phyloP scores from a whole-genome alignment of 805 yeast species.

The Yarrowia alimentaria region DNA sequence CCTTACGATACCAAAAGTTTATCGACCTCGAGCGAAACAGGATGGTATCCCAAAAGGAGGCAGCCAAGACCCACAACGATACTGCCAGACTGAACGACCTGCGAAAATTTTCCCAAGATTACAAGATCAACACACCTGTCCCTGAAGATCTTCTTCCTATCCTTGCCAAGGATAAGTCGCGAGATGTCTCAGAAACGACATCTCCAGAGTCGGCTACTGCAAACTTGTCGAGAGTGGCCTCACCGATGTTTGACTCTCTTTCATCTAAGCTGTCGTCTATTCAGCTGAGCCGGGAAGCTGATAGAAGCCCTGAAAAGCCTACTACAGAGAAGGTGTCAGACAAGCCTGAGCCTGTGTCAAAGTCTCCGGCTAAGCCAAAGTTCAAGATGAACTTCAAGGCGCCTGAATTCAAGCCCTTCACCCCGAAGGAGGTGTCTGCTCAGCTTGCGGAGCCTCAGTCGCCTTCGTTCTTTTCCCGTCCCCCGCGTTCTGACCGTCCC shows the following conservation, averaged over 20 bases:
- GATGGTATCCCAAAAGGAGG: conserved; percentile 33
- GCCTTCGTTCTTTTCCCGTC: conserved; percentile 2
- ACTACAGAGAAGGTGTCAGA: conserved; percentile 28
- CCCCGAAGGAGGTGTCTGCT: conserved; percentile 20
- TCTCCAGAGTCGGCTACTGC: conserved; percentile 29
- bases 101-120: conserved; percentile 75
- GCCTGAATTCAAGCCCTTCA: conserved; percentile 57
- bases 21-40: conserved; percentile 35
- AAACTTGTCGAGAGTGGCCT: conserved; percentile 1
- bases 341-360: conserved; percentile 29
- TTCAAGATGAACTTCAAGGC: conserved; percentile 57
- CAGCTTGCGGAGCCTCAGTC: conserved; percentile 22
- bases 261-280: conserved; percentile 24
- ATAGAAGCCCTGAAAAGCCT: conserved; percentile 33
- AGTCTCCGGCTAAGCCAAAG: conserved; percentile 38
- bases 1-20: conserved; percentile 39
- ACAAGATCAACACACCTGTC: conserved; percentile 55
- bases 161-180: conserved; percentile 65
- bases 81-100: conserved; percentile 44
- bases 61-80: conserved; percentile 37
- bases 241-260: conserved; percentile 22
- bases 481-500: conserved; percentile 7
- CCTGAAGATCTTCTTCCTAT: conserved; percentile 71
- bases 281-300: conserved; percentile 10
- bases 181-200: conserved; percentile 46